phyloP scores from a whole-genome alignment of 2,329 filamentous ascomycete species.

The Ambrosiella beaveri region DNA sequence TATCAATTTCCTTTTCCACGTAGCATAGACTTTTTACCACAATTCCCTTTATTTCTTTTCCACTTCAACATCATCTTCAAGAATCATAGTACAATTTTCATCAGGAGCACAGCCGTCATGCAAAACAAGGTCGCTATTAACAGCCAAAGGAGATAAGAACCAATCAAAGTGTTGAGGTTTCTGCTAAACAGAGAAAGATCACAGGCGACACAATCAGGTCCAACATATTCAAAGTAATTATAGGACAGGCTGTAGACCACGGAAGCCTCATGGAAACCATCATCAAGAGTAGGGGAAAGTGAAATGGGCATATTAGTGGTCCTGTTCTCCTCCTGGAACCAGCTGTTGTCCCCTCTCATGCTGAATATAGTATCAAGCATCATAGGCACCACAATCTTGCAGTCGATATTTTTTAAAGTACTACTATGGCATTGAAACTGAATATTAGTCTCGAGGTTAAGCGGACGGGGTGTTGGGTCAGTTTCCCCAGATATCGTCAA shows the following conservation, averaged over 20 bases:
- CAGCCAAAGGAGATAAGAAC: neutral
- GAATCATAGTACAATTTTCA: neutral
- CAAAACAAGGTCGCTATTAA: neutral
- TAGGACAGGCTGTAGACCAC: neutral
- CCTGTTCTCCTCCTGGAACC: neutral
- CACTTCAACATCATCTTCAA: neutral
- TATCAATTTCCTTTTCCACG: neutral
- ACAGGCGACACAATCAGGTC: slow-evolving; percentile 3
- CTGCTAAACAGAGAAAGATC: neutral
- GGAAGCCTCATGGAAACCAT: slow-evolving; percentile 5
- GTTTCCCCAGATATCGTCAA: slow-evolving; percentile 10
- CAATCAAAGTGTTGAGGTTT: neutral
- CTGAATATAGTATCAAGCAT: slow-evolving; percentile 7
- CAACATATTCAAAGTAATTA: neutral
- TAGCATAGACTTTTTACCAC: neutral
- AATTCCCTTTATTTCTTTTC: neutral
- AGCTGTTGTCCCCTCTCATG: slow-evolving; percentile 1
- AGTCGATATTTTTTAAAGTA: neutral
- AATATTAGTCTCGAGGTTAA: slow-evolving; percentile 1
- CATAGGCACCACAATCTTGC: slow-evolving; percentile 5
- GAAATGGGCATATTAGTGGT: slow-evolving; percentile 3
- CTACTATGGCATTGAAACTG: slow-evolving; percentile 7
- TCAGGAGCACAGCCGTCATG: slow-evolving; percentile 2
- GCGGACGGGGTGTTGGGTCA: neutral
- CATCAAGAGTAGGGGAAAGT: neutral